Base-by-base conservation (phyloP, 495 filamentous ascomycete genomes). In the Oleoguttula mirabilis region DNA sequence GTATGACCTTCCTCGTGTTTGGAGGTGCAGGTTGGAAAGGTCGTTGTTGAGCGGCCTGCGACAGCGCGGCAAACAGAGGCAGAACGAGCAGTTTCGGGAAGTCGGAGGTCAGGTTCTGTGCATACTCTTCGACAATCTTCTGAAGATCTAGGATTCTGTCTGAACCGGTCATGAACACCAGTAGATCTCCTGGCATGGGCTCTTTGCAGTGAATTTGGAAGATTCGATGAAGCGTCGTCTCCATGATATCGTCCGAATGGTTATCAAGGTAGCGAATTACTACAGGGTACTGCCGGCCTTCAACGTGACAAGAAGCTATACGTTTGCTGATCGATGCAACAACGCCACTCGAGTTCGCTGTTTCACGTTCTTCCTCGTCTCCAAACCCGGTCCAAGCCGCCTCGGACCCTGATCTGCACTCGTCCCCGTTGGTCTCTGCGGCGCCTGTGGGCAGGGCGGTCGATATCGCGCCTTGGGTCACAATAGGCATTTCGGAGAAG, bases 111-210 rank as follows among this genome's bases (percentile, higher is more conserved):
- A 96, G 73, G 1, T 72, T 74, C 14, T 60, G 59, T 4, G 82
- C 78, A 49, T 85, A 78, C 44, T 94, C 80, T 46, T 90, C 81
- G 32, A 94, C 76, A 6, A 94, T 65, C 20, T 75, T 69, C 52
- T 94, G 80, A 8, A 92, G 67, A 1, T 73, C 67, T 45, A 94
- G 87, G 22, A 99, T 88, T 11, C 85, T 84, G 42, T 96, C 90
- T 53, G 94, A 88, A 4, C 92, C 92, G 0, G 84, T 88, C 22
- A 99, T 65, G 58, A 99, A 99, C 0, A 86, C 87, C 0, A 99
- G 64, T 17, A 99, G 82, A 55, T 96, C 92, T 15, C 93, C 92
- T 0, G 88, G 88, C 41, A 94, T 70, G 2, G 87, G 82, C 50
- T 99, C 84, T 41, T 80, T 75, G 45, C 75, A 75, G 54, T 99